Conservation (phyloP, 352 stramenopile species). For the Pythium rishiriense region DNA sequence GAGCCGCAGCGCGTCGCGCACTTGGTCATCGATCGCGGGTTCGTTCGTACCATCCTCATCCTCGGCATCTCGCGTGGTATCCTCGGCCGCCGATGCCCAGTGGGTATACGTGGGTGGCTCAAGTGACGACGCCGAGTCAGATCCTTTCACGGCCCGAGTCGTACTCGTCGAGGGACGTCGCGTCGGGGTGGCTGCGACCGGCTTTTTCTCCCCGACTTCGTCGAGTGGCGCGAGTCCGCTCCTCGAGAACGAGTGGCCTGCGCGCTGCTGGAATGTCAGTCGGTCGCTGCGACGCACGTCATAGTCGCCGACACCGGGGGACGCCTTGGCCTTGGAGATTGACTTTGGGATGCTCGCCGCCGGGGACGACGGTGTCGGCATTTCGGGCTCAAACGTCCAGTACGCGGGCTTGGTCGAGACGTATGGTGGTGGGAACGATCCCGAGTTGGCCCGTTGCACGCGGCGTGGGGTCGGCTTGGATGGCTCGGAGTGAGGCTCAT, state of each 20-base stretch:
- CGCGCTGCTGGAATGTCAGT: slow-evolving; percentile 42
- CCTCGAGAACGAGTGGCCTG: slow-evolving; percentile 42
- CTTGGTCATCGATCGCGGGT: slow-evolving; percentile 21
- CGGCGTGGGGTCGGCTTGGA: slow-evolving; percentile 5
- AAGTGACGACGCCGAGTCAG: not conserved
- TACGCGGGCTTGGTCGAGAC: slow-evolving; percentile 19
- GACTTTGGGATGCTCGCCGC: slow-evolving; percentile 19
- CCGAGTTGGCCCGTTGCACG: slow-evolving; percentile 12
- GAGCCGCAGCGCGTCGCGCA: slow-evolving; percentile 38
- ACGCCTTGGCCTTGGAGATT: slow-evolving; percentile 11
- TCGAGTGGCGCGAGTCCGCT: slow-evolving; percentile 8
- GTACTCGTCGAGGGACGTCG: not conserved
- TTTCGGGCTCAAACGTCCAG: slow-evolving; percentile 28
- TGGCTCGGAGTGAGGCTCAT: not conserved
- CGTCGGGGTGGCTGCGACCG: not conserved
- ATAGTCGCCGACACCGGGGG: slow-evolving; percentile 50
- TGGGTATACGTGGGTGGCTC: slow-evolving; percentile 13
- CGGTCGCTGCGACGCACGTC: slow-evolving; percentile 46
- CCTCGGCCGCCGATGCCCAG: slow-evolving; percentile 15
- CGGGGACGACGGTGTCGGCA: slow-evolving; percentile 26
- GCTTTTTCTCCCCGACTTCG: slow-evolving; percentile 1
- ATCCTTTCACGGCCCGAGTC: not conserved
- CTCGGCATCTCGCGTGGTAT: slow-evolving; percentile 6
- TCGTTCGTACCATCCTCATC: slow-evolving; percentile 20
- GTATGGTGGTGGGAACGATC: slow-evolving; percentile 26